Base-by-base conservation (phyloP, 768 basidiomycete genomes). In the Lactarius sanguifluus region DNA sequence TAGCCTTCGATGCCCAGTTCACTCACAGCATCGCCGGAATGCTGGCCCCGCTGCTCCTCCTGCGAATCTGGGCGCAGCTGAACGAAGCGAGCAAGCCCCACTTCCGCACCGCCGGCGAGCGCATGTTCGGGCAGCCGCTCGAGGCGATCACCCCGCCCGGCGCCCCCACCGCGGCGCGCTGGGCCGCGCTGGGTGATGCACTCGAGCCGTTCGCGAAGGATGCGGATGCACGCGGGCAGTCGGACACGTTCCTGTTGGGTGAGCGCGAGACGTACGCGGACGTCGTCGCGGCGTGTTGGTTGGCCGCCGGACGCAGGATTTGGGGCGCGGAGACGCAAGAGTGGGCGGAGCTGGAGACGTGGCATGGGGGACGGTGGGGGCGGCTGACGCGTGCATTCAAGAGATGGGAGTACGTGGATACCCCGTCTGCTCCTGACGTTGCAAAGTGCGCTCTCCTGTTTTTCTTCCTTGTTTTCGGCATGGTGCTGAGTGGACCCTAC, bases 261-360 rank as follows among this genome's bases (percentile, higher is more conserved):
- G 71, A 77, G 8, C 69, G 66, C 13, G 69, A 77, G 10, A 76
- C 74, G 1, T 84, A 78, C 72, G 78, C 77, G 0, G 83, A 85
- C 69, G 73, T 83, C 30, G 74, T 75, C 2, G 66, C 82, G 28
- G 81, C 72, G 3, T 65, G 69, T 4, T 71, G 72, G 50, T 59
- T 80, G 12, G 30, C 71, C 0, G 80, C 74, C 73, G 60, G 75
- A 13, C 80, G 74, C 68, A 69, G 68, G 12, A 45, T 78, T 1
- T 73, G 74, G 57, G 79, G 79, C 8, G 73, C 75, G 61, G 76
- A 81, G 13, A 79, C 79, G 50, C 68, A 74, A 50, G 76, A 79
- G 60, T 84, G 82, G 81, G 76, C 74, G 52, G 75, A 77, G n/a
- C 64, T 84, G 18, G 67, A 65, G 47, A 73, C 66, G 32, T 80